Conservation (phyloP, 306 rosid genomes). For the Glycine tomentella region DNA sequence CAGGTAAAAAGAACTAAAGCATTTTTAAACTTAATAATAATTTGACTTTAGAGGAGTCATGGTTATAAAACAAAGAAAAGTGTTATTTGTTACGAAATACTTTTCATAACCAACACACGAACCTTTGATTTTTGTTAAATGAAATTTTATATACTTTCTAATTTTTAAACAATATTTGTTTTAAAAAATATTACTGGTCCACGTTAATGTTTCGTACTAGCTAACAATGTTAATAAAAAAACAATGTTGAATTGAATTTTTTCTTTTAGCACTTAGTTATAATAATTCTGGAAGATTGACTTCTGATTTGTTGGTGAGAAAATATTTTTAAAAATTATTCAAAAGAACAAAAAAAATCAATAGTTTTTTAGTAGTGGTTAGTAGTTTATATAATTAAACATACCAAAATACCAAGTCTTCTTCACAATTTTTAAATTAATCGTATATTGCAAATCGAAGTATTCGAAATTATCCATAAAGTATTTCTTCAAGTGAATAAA, state of each 20-base stretch:
- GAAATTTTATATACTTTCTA: too few species aligned
- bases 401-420: not conserved
- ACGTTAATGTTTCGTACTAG: too few species aligned
- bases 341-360: not conserved
- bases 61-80: too few species aligned
- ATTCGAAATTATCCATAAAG: not conserved
- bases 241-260: not conserved
- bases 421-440: not conserved
- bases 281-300: not conserved
- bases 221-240: not conserved
- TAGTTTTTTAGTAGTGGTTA: not conserved
- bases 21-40: too few species aligned
- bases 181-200: too few species aligned
- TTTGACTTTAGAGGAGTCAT: not conserved
- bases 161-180: too few species aligned
- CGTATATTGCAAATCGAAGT: not conserved
- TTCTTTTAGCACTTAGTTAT: not conserved
- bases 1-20: too few species aligned
- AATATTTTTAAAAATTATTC: not conserved
- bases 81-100: too few species aligned
- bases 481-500: not conserved
- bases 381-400: not conserved
- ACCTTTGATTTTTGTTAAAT: too few species aligned
- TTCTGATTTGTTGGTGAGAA: not conserved
- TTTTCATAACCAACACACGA: too few species aligned